Percentiles rank a stretch among this genome's conserved stretches.
These are phyloP conservation scores for Zea luxurians DNA, from an alignment of 176 grass and related monocot species.

Conservation along the genomic window DNA sequence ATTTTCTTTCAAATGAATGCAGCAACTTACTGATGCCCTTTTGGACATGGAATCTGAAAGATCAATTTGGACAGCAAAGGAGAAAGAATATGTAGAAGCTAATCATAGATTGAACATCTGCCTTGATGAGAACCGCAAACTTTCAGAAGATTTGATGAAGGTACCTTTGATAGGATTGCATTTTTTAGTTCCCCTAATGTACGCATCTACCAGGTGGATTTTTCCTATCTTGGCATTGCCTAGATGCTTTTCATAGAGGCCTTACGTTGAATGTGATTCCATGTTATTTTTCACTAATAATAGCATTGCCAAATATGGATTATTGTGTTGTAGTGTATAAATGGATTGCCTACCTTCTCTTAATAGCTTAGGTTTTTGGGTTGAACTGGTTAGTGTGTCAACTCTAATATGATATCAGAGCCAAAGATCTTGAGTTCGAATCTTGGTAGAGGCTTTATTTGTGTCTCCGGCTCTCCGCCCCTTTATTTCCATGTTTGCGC, in stretches of 20 bases:
- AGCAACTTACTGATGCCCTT: constrained; percentile 92
- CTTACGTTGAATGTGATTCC: constrained; percentile 25
- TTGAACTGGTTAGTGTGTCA: too few relatives aligned
- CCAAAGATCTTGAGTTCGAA: too few relatives aligned
- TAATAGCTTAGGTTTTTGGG: too few relatives aligned
- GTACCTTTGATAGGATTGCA: constrained; percentile 44
- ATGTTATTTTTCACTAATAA: constrained; percentile 19
- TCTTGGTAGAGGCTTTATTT: too few relatives aligned
- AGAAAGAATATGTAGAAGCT: constrained; percentile 58
- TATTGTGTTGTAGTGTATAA: too few relatives aligned
- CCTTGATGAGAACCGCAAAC: constrained; percentile 52
- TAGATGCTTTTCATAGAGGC: neutral
- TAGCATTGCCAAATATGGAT: neutral
- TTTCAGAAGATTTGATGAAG: constrained; percentile 73
- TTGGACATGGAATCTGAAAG: constrained; percentile 82
- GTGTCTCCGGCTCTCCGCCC: too few relatives aligned
- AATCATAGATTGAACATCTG: constrained; percentile 53
- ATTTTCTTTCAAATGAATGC: constrained; percentile 43
- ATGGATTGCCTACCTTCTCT: too few relatives aligned
- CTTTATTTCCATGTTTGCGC: too few relatives aligned
- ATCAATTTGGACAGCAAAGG: constrained; percentile 58
- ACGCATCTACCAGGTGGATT: neutral
- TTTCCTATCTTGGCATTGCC: constrained; percentile 4
- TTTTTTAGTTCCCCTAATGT: neutral
- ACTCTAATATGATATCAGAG: too few relatives aligned